Conservation (phyloP, 345 rosid genomes). For the Physaria fendleri region DNA sequence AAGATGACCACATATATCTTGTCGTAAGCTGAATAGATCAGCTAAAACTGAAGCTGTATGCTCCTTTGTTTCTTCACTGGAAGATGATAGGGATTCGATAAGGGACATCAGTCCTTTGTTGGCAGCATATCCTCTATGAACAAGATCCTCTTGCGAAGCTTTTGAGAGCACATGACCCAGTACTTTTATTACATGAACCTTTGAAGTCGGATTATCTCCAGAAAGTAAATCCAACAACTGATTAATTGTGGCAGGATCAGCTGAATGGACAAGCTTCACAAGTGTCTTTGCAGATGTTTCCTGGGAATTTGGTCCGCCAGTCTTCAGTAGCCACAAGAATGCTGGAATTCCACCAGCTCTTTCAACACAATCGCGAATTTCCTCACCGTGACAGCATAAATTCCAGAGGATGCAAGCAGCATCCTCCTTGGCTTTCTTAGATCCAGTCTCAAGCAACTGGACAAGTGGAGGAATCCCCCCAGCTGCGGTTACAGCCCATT, state of each 20-base stretch:
- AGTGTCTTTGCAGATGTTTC: conserved; percentile 72
- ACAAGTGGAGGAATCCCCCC: conserved; percentile 97
- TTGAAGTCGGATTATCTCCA: conserved; percentile 55
- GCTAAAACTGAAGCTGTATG: conserved; percentile 81
- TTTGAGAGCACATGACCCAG: conserved; percentile 74
- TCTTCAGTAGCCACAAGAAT: conserved; percentile 69
- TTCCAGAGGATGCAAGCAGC: conserved; percentile 72
- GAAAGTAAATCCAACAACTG: conserved; percentile 65
- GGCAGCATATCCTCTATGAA: conserved; percentile 64
- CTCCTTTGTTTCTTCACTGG: conserved; percentile 73
- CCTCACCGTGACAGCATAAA: conserved; percentile 82
- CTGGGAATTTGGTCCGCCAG: conserved; percentile 64
- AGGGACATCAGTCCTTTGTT: conserved; percentile 70
- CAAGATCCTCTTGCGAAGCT: conserved; percentile 56
- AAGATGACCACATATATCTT: conserved; percentile 61
- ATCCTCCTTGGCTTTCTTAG: conserved; percentile 75
- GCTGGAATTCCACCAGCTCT: conserved; percentile 85
- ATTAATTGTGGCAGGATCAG: conserved; percentile 82
- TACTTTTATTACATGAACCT: conserved; percentile 56
- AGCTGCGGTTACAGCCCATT: conserved; percentile 95
- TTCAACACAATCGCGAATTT: conserved; percentile 81
- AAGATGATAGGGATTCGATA: conserved; percentile 58
- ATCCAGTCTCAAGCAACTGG: conserved; percentile 74
- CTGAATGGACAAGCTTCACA: conserved; percentile 49
- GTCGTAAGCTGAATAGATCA: conserved; percentile 62